phyloP scores from a whole-genome alignment of 2,329 filamentous ascomycete species.

The Calonectria pseudoturangicola region DNA sequence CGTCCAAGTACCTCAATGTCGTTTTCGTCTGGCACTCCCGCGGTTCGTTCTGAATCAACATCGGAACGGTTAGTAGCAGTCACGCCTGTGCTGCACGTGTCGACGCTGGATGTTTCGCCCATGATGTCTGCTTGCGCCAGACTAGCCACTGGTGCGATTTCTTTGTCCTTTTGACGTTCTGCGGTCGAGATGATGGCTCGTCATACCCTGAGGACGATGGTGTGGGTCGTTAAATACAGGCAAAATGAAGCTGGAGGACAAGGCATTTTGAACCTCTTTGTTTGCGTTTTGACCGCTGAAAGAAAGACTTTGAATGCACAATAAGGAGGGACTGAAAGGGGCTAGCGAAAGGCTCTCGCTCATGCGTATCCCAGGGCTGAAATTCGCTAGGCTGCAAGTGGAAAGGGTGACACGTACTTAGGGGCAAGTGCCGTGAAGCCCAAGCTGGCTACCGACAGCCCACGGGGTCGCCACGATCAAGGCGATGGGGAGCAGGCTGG shows the following conservation, averaged over 20 bases:
- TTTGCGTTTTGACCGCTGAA: background rate
- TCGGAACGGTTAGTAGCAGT: background rate
- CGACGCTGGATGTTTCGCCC: background rate
- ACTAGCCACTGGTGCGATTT: too few species aligned
- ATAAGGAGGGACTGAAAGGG: conserved; percentile 15
- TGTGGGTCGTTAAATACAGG: background rate
- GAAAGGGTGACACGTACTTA: background rate
- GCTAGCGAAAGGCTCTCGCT: background rate
- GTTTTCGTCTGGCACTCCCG: background rate
- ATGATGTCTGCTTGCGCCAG: background rate
- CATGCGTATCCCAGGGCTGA: background rate
- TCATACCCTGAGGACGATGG: background rate
- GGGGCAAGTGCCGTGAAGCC: conserved; percentile 1
- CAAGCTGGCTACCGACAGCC: background rate
- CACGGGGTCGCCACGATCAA: conserved; percentile 2
- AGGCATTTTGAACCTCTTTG: background rate
- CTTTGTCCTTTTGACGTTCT: background rate
- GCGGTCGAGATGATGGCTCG: too few species aligned
- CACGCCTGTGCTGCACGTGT: background rate
- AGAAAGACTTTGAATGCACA: background rate
- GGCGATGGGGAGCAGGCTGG: background rate
- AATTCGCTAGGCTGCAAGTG: background rate
- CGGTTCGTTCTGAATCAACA: background rate
- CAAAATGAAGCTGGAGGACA: background rate
- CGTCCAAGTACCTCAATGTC: conserved; percentile 3